A percentile compares a stretch with the other conserved stretches of the same genome.
Evolutionary conservation across 208 protist species (phyloP).

Genomic region (Leishmania turanica): DNA sequence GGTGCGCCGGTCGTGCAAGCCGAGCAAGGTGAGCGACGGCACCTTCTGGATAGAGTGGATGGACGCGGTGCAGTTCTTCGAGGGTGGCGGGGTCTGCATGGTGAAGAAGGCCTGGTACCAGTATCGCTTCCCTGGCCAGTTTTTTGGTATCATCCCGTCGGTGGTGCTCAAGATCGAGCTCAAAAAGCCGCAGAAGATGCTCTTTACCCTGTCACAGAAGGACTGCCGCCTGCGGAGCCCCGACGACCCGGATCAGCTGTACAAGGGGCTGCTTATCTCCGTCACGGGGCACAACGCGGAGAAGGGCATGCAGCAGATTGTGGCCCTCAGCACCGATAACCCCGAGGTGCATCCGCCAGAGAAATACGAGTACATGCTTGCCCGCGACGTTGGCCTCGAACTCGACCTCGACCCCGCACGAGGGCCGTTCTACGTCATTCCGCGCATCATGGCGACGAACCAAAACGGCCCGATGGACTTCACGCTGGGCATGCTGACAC

Average conservation of each 20-base stretch:
- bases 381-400: constrained; percentile 50
- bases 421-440: constrained; percentile 58
- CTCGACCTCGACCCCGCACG: constrained; percentile 49
- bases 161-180: constrained; percentile 51
- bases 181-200: constrained; percentile 34
- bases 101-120: constrained; percentile 33
- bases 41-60: constrained; percentile 71
- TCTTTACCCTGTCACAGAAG: constrained; percentile 58
- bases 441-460: constrained; percentile 38
- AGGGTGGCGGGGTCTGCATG: constrained; percentile 59
- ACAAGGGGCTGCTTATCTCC: constrained; percentile 51
- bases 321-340: constrained; percentile 30
- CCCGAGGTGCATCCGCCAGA: constrained; percentile 28
- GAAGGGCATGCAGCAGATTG: constrained; percentile 21
- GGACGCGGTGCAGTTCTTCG: constrained; percentile 59
- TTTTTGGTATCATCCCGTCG: constrained; percentile 41
- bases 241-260: constrained; percentile 40
- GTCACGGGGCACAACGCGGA: constrained; percentile 26
- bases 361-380: constrained; percentile 42
- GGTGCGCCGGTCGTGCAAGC: constrained; percentile 33
- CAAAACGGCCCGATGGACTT: constrained; percentile 29
- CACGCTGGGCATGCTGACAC: constrained; percentile 36
- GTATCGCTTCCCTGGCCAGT: constrained; percentile 54
- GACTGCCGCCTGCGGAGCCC: constrained; percentile 49
- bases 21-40: constrained; percentile 33